A percentile compares a stretch with the other conserved stretches of the same genome.
Conservation (phyloP, 2,329 filamentous ascomycete genomes). For the Scytalidium sp. region DNA sequence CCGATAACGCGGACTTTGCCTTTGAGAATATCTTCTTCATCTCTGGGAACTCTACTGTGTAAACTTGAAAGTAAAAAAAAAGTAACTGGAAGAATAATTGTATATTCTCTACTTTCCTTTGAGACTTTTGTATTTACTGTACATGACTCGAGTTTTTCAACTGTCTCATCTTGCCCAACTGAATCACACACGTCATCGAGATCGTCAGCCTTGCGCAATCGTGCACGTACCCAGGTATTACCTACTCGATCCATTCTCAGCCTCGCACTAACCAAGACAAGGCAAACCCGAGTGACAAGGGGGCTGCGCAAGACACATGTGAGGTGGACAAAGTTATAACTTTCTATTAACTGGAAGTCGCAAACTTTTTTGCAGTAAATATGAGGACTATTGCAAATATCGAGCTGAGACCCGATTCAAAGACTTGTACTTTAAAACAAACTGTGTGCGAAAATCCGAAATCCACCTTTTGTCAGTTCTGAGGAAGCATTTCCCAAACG, state of each 20-base stretch:
- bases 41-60: too few species aligned
- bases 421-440: neutral
- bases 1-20: slow-evolving; percentile 28
- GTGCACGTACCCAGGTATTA: neutral
- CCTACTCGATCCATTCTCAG: neutral
- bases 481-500: neutral
- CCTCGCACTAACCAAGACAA: neutral
- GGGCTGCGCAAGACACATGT: neutral
- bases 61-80: too few species aligned
- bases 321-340: neutral
- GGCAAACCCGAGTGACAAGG: neutral
- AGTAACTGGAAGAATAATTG: too few species aligned
- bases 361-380: neutral
- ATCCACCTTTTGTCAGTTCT: neutral
- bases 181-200: neutral
- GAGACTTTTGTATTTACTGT: too few species aligned
- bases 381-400: neutral
- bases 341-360: neutral
- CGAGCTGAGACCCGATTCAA: neutral
- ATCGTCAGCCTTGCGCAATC: neutral
- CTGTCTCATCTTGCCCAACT: neutral
- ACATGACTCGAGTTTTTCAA: neutral
- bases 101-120: too few species aligned
- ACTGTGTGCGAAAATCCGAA: neutral
- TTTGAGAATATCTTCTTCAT: slow-evolving; percentile 37